These are phyloP conservation scores for Lophiotrema nucula DNA, from an alignment of 495 filamentous ascomycete genomes.

Conservation along the genomic window DNA sequence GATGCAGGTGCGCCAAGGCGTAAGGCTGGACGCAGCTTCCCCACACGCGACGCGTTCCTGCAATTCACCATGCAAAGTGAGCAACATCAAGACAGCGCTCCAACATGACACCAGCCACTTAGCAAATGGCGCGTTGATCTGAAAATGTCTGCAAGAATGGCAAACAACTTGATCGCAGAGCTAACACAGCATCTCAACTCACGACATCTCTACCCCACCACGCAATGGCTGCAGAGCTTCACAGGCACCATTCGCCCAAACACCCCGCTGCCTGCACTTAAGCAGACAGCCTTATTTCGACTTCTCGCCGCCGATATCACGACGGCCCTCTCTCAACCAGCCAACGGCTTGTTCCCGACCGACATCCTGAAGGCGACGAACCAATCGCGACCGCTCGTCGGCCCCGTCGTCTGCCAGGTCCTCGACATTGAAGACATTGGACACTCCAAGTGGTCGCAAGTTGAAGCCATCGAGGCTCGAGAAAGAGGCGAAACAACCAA, in stretches of 20 bases:
- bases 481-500: slow-evolving; percentile 80
- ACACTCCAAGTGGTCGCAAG: slow-evolving; percentile 74
- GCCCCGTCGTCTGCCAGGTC: slow-evolving; percentile 73
- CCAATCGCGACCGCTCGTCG: slow-evolving; percentile 54
- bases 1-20: too few relatives aligned
- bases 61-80: too few relatives aligned
- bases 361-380: slow-evolving; percentile 53
- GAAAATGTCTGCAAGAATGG: slow-evolving; percentile 12
- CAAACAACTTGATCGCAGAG: slow-evolving; percentile 23
- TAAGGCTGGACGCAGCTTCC: too few relatives aligned
- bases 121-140: too few relatives aligned
- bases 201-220: slow-evolving; percentile 38
- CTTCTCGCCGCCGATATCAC: slow-evolving; percentile 76
- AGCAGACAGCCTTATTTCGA: slow-evolving; percentile 77
- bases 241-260: slow-evolving; percentile 44
- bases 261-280: slow-evolving; percentile 67
- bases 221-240: slow-evolving; percentile 42
- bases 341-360: slow-evolving; percentile 52
- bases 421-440: slow-evolving; percentile 80
- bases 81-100: too few relatives aligned
- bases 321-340: slow-evolving; percentile 49
- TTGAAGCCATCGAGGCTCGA: slow-evolving; percentile 78
- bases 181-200: slow-evolving; percentile 37
- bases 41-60: too few relatives aligned
- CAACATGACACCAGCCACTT: too few relatives aligned